Evolutionary conservation across 768 basidiomycete species (phyloP), one percentile per base, ranked within the genome.

Genomic region (Boletales sp.): DNA sequence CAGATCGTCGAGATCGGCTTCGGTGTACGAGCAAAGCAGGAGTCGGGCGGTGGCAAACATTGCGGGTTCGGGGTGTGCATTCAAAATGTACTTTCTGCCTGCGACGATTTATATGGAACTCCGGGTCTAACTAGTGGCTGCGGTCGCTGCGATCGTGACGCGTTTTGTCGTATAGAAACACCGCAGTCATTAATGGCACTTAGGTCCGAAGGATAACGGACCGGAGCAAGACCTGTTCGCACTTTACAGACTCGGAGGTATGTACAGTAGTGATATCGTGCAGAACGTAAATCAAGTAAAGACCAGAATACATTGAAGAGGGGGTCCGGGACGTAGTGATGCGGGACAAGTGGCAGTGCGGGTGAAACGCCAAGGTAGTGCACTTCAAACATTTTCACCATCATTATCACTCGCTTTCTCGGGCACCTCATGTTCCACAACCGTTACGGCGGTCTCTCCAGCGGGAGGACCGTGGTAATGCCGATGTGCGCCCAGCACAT

Each of bases 401-500:
- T 31, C 36, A 7, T 18, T 13, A 25, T 32, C 34, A 4, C 12
- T 13, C 6, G 1, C 38, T 38, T 58, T 50, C 39, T 63, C 48
- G 13, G n/a, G 10, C 12, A 15, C 19, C 3, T 41, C 44, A 18
- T 50, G 30, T 28, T 41, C 44, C 6, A 12, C 48, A 7, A 11
- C 40, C 10, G 25, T 14, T 14, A 5, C 39, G 1, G 2, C 46
- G 9, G 14, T 44, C 8, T 28, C 32, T 44, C 46, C 44, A 25
- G 49, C 17, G 18, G 56, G 67, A 44, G 83, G 81, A n/a, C 83
- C 83, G 35, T 71, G 70, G 57, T 82, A 84, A 55, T 83, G 77
- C 45, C 69, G 74, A 50, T 76, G 77, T 19, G 79, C 83, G 30
- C 74, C 69, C 19, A 74, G 48, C 49, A 77, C 53, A 64, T 83